Evolutionary conservation across 2,329 filamentous ascomycete species (phyloP).

Genomic region (Arthrobotrys iridis): DNA sequence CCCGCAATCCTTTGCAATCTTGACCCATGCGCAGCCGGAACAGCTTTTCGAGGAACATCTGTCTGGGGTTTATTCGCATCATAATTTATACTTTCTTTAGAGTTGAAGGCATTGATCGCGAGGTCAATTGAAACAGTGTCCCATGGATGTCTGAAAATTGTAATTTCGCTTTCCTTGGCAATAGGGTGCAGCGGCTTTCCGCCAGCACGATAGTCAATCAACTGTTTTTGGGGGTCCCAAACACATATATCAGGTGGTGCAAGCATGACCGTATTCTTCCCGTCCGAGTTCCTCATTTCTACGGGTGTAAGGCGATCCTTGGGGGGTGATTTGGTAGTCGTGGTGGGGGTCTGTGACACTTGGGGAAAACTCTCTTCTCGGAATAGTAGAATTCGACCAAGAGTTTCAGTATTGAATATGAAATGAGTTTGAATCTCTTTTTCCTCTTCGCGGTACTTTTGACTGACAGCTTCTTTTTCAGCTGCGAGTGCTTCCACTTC

Average conservation of each 20-base stretch:
- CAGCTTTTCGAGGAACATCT: not conserved
- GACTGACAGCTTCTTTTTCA: constrained; percentile 12
- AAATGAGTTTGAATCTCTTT: constrained; percentile 22
- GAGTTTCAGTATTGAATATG: constrained; percentile 10
- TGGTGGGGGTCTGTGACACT: not conserved
- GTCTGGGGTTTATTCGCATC: not conserved
- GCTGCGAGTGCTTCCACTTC: constrained; percentile 1
- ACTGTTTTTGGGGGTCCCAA: constrained; percentile 26
- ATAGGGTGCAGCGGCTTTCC: not conserved
- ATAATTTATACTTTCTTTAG: not conserved
- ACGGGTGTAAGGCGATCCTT: not conserved
- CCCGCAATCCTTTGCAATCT: not conserved
- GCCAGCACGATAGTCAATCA: constrained; percentile 27
- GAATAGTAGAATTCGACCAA: not conserved
- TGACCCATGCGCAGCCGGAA: not conserved
- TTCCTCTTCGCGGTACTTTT: constrained; percentile 20
- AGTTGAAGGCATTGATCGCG: not conserved
- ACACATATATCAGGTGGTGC: constrained; percentile 28
- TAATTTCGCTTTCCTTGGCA: not conserved
- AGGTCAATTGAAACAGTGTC: constrained; percentile 15
- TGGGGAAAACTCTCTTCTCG: not conserved
- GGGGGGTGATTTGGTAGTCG: not conserved
- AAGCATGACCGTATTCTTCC: no score
- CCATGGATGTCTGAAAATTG: constrained; percentile 7
- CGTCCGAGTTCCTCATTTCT: not conserved